Evolutionary conservation across 73 alveolate genomes (phyloP), one percentile per base, ranked within the genome.

Genomic region (Blepharisma stoltei): DNA sequence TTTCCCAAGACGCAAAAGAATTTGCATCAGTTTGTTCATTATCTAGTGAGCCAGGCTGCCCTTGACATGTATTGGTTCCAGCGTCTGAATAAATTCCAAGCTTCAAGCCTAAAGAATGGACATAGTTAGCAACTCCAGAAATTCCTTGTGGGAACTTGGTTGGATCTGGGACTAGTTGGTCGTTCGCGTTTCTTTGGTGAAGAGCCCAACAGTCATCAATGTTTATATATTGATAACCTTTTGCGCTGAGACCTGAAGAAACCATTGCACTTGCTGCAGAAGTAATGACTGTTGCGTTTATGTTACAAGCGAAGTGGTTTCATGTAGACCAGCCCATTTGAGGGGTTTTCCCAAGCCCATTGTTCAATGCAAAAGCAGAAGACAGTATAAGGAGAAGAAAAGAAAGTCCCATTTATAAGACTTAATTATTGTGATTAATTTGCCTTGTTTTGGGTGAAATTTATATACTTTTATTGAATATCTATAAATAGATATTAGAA

Each of bases 261-360:
- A 92, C 89, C 32, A 92, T 66, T 67, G 76, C 60, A 67, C 89
- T 95, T 11, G 97, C 98, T 1, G 81, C 80, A 43, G 73, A 9
- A 38, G 67, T 65, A 23, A 93, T 80, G 41, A 91, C 67, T 14
- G 81, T 87, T 49, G 89, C 96, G 2, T 77, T 77, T 32, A 95
- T 92, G 69, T 90, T 86, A 71, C 99, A 95, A 48, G 75, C 92
- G 67, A 84, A 93, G 54, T 90, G 84, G 75, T 95, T 93, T 95
- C 98, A 93, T 54, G 96, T 83, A 80, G 90, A 90, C 93, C 96
- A 93, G 6, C 98, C 98, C 98, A 93, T 93, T 55, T 82, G 88
- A 38, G 98, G 98, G 9, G 88, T 81, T 32, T 14, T 25, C 7
- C 93, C 97, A 43, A 90, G 81, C 1, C 94, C 94, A 67, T 90